Evolutionary conservation across 2,329 filamentous ascomycete species (phyloP), one percentile per base, ranked within the genome.

Genomic region (Lojkania enalia): DNA sequence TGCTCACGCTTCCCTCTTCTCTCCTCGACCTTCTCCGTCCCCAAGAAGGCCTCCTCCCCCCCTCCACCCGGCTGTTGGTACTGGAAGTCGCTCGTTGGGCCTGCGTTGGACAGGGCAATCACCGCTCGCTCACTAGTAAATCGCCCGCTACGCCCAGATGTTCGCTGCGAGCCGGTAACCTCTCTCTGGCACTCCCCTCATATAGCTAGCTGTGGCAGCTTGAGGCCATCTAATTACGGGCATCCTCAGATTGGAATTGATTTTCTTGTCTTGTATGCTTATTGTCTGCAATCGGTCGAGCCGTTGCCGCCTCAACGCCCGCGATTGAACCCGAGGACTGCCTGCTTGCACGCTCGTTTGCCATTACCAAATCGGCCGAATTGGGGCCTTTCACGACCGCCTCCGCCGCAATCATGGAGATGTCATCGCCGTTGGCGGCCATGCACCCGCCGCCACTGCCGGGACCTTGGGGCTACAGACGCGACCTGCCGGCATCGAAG

Each of bases 391-490:
- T 35, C 32, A 36, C 42, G 29, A 32, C 13, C 35, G 49, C 36
- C 23, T 30, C 40, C 30, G 35, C 31, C 50, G 39, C 45, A 51
- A 52, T 38, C 64, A 96, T 97, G 90, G 90, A 96, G 74, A 86
- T 88, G 55, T 96, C 92, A 33, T 97, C 94, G 61, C 94, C 94
- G 35, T 76, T 97, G 67, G 92, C 92, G 71, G 90, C 92, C 45
- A 88, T 97, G 85, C 90, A 90, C 76, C 89, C 86, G 46, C 78
- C 79, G 33, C 78, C 82, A 73, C 76, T 82, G 58, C 23, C 42
- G 18, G 79, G 84, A 58, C 70, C 78, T 63, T 83, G 91, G 81
- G 85, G 75, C 43, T 82, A 78, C 66, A 72, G 75, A 57, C 71
- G 76, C 48, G 80, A 84, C 60, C 68, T 78, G 49, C 73, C 79